A percentile compares a stretch with the other conserved stretches of the same genome.
Evolutionary conservation across 2,329 filamentous ascomycete species (phyloP).

Genomic region (Trichoderma hamatum): DNA sequence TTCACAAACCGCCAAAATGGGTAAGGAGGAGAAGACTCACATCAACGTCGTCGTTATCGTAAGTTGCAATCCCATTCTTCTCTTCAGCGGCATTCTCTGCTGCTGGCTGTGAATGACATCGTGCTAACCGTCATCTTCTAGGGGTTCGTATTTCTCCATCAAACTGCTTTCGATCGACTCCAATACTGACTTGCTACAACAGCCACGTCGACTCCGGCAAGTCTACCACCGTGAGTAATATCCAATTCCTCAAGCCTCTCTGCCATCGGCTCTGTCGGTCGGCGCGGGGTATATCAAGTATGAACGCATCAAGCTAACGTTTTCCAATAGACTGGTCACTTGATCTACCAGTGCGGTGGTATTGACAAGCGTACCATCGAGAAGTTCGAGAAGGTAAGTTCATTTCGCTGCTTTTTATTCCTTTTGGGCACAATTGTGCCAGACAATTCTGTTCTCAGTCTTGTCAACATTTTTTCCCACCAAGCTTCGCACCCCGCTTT

Average conservation of each 20-base stretch:
- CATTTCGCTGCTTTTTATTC: conserved; percentile 21
- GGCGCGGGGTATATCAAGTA: conserved; percentile 22
- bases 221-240: conserved; percentile 84
- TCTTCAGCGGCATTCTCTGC: neutral
- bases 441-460: neutral
- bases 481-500: conserved; percentile 14
- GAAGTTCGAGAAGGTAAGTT: conserved; percentile 99
- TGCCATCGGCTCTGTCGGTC: conserved; percentile 22
- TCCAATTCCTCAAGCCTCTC: conserved; percentile 29
- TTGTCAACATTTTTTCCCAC: conserved; percentile 2
- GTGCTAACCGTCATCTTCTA: conserved; percentile 32
- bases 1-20: conserved; percentile 43
- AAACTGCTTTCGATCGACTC: conserved; percentile 37
- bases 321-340: conserved; percentile 66
- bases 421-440: conserved; percentile 23
- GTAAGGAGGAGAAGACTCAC: conserved; percentile 95
- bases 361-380: conserved; percentile 99
- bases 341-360: conserved; percentile 99
- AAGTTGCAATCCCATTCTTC: conserved; percentile 35
- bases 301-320: conserved; percentile 30
- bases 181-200: conserved; percentile 33
- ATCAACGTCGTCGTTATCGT: conserved; percentile 98
- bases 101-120: neutral
- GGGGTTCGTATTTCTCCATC: conserved; percentile 35
- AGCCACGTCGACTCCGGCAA: conserved; percentile 99